phyloP scores from a whole-genome alignment of 768 basidiomycete species.

The Mrakia blollopis region DNA sequence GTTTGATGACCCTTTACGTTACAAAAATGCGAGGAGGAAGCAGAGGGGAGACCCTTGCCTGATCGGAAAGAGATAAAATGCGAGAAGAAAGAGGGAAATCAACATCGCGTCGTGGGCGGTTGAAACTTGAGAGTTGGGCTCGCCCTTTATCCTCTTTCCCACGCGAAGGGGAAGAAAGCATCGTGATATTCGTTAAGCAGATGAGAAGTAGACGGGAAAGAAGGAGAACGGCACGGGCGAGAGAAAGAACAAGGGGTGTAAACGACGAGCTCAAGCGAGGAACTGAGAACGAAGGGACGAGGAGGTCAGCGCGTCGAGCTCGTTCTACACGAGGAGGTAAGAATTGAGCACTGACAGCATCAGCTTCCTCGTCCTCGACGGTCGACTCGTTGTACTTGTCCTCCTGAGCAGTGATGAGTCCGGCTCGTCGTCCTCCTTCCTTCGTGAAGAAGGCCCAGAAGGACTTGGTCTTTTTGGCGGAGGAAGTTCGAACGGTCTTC shows the following conservation, averaged over 20 bases:
- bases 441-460: neutral
- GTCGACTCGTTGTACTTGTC: conserved; percentile 18
- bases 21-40: no score
- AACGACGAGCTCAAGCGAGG: neutral
- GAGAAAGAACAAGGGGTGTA: neutral
- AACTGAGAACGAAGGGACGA: neutral
- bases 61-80: no score
- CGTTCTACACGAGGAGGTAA: neutral
- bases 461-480: neutral
- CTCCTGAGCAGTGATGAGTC: conserved; percentile 7
- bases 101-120: no score
- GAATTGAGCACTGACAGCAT: neutral
- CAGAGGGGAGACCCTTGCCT: no score
- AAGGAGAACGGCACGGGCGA: neutral
- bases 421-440: neutral
- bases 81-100: neutral
- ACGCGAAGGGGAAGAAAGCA: neutral
- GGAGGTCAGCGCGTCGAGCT: neutral
- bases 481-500: neutral
- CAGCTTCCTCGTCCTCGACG: conserved; percentile 12
- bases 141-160: no score
- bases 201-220: neutral
- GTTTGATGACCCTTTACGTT: no score
- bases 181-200: neutral
- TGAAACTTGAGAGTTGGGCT: no score